A percentile compares a stretch with the other conserved stretches of the same genome.
Conservation (phyloP, 345 rosid genomes). For the Lagerstroemia speciosa region DNA sequence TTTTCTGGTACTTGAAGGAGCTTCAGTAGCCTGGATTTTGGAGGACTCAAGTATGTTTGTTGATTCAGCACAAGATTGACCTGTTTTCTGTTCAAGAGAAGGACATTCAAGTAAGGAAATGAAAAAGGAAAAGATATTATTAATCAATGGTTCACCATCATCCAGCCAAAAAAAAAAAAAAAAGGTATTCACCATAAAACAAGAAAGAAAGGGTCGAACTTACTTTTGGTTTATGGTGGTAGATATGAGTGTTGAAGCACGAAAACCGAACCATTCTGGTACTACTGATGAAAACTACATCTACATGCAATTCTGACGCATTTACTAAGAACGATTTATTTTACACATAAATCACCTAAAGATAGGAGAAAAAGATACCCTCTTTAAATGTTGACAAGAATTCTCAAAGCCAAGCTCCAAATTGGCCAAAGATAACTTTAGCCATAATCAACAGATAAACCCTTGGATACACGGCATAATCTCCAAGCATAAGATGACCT, state of each 20-base stretch:
- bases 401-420: constrained; percentile 14
- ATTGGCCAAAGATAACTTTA: constrained; percentile 34
- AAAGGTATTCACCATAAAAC: not conserved
- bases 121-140: not conserved
- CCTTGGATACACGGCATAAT: constrained; percentile 77
- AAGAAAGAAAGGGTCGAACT: constrained; percentile 4
- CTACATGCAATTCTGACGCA: constrained; percentile 3
- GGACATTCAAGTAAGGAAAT: constrained; percentile 1
- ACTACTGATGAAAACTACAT: constrained; percentile 27
- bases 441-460: constrained; percentile 93
- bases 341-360: not conserved
- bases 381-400: constrained; percentile 9
- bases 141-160: no score
- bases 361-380: constrained; percentile 3
- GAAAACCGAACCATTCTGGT: constrained; percentile 74
- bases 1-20: constrained; percentile 24
- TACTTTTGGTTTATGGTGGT: constrained; percentile 59
- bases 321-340: constrained; percentile 4
- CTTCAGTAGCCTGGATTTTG: constrained; percentile 25
- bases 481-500: constrained; percentile 93
- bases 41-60: constrained; percentile 32
- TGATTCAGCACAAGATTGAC: constrained; percentile 23
- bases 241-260: constrained; percentile 61
- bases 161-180: no score
- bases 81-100: constrained; percentile 27